These are phyloP conservation scores for Candida loeiensis DNA, from an alignment of 805 yeast species.

Conservation along the genomic window DNA sequence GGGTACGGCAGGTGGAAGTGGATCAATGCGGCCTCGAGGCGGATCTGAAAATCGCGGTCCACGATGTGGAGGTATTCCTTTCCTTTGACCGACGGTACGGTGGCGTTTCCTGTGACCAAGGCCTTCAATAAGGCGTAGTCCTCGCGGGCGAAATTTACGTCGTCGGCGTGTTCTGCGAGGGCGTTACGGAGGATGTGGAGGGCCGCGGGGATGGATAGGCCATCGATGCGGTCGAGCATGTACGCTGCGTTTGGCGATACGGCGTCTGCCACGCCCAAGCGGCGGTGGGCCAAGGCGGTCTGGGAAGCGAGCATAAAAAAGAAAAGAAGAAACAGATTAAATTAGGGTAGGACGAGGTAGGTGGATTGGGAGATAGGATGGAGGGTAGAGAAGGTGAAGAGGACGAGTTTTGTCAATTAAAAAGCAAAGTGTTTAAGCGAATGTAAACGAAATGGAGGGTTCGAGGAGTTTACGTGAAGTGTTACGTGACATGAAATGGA, in stretches of 20 bases:
- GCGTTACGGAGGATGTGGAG: conserved; percentile 32
- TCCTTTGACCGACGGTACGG: conserved; percentile 8
- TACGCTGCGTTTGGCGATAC: conserved; percentile 12
- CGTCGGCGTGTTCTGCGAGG: conserved; percentile 31
- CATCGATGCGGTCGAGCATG: conserved; percentile 30
- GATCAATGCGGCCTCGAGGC: conserved; percentile 42
- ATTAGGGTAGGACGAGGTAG: too few relatives aligned
- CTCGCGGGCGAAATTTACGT: conserved; percentile 33
- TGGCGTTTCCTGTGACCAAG: conserved; percentile 16
- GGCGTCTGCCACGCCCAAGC: not conserved
- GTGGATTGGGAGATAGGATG: too few relatives aligned
- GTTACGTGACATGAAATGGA: too few relatives aligned
- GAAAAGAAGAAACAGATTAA: too few relatives aligned
- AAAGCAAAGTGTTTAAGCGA: too few relatives aligned
- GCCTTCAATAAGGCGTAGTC: conserved; percentile 33
- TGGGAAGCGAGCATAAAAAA: not conserved
- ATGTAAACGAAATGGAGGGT: too few relatives aligned
- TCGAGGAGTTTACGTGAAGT: too few relatives aligned
- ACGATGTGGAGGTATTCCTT: conserved; percentile 10
- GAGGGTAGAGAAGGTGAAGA: too few relatives aligned
- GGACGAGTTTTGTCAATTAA: too few relatives aligned
- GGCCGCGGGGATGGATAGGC: conserved; percentile 22
- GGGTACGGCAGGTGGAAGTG: conserved; percentile 55
- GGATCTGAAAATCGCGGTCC: conserved; percentile 33
- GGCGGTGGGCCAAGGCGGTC: not conserved